phyloP scores from a whole-genome alignment of 176 grass and related monocot genomes.

The Bonia amplexicaulis region DNA sequence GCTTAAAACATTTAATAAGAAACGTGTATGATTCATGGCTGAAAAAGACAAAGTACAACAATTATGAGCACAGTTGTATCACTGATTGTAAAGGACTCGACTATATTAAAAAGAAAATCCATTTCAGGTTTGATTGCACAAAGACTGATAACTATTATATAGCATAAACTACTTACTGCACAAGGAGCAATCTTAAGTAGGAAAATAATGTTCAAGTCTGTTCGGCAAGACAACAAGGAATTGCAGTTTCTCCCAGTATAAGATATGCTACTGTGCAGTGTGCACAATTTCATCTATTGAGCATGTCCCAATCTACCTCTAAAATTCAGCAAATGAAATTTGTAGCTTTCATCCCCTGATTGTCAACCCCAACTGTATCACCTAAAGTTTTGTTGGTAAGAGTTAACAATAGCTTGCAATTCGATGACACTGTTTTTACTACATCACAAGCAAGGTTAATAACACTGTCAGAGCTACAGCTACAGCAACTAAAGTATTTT shows the following conservation, averaged over 20 bases:
- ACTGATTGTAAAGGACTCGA: background rate
- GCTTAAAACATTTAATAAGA: background rate
- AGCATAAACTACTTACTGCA: background rate
- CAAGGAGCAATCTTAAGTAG: background rate
- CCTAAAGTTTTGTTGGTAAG: background rate
- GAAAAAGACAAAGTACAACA: background rate
- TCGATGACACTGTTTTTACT: background rate
- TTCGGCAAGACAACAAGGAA: background rate
- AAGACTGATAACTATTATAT: background rate
- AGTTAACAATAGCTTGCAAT: background rate
- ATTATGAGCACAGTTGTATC: background rate
- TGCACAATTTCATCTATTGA: background rate
- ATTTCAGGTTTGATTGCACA: background rate
- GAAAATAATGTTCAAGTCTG: background rate
- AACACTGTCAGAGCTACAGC: background rate
- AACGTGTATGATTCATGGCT: background rate
- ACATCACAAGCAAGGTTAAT: background rate
- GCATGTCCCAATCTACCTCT: background rate
- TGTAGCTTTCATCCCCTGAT: background rate
- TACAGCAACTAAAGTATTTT: background rate
- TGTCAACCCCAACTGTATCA: background rate
- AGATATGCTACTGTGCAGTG: background rate
- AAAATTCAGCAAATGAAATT: background rate
- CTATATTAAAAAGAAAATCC: background rate
- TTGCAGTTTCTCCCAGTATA: background rate